Percentiles rank a stretch among this genome's conserved stretches.
These are phyloP conservation scores for Fabrea salina DNA, from an alignment of 169 alveolate species.

Conservation along the genomic window DNA sequence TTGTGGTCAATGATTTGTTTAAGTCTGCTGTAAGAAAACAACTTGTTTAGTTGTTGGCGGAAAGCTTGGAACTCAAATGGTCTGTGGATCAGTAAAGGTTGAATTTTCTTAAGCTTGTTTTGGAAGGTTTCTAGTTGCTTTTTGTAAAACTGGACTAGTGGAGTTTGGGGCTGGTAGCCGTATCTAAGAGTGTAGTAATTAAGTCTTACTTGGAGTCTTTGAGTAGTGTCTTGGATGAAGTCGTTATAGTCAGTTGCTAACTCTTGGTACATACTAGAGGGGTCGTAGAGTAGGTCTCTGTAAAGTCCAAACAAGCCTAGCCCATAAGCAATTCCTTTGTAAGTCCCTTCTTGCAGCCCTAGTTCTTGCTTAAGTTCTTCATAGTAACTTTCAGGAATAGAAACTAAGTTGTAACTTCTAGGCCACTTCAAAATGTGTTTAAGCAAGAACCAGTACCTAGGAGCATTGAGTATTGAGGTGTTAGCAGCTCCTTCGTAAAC, in stretches of 20 bases:
- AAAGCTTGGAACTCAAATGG: background rate
- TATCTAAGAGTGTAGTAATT: background rate
- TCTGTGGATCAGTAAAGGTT: background rate
- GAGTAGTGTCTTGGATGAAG: background rate
- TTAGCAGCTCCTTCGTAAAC: background rate
- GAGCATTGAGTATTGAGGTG: background rate
- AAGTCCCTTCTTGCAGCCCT: background rate
- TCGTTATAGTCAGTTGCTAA: background rate
- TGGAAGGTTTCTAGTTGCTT: background rate
- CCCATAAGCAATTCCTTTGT: background rate
- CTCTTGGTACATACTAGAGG: background rate
- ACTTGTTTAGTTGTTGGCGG: background rate
- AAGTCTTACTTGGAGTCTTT: background rate
- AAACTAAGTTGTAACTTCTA: background rate
- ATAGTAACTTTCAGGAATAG: background rate
- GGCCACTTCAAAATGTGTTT: constrained; percentile 2
- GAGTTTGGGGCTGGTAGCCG: background rate
- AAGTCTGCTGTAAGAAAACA: background rate
- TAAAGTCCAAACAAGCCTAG: constrained; percentile 15
- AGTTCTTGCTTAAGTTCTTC: background rate
- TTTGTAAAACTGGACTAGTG: background rate
- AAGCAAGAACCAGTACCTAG: background rate
- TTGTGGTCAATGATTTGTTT: background rate
- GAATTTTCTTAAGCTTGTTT: background rate
- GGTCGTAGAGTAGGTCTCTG: background rate